These are phyloP conservation scores for Candida cerambycidarum DNA, from an alignment of 805 yeast species.

Conservation along the genomic window DNA sequence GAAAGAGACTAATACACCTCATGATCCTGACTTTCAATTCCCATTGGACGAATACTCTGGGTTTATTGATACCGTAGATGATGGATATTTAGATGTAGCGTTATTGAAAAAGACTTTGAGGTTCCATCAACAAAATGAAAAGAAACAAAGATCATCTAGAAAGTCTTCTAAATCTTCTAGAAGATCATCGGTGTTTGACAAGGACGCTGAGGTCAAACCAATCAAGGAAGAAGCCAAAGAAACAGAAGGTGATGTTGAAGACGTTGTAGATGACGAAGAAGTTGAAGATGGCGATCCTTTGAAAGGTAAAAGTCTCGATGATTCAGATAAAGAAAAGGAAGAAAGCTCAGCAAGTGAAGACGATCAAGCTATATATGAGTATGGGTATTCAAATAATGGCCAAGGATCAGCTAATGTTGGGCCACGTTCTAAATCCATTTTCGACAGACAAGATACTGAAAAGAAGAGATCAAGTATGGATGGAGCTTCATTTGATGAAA, in stretches of 20 bases:
- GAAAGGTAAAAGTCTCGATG: slow-evolving; percentile 14
- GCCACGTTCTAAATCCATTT: slow-evolving; percentile 36
- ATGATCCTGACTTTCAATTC: slow-evolving; percentile 27
- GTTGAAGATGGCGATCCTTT: neutral
- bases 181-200: slow-evolving; percentile 12
- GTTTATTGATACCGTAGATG: slow-evolving; percentile 60
- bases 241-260: slow-evolving; percentile 3
- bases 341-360: slow-evolving; percentile 28
- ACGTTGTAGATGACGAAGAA: neutral
- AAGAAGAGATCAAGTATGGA: slow-evolving; percentile 18
- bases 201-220: neutral
- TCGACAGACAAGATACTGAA: slow-evolving; percentile 27
- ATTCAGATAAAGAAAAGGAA: slow-evolving; percentile 19
- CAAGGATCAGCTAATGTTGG: slow-evolving; percentile 21
- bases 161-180: slow-evolving; percentile 10
- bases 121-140: slow-evolving; percentile 15
- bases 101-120: slow-evolving; percentile 49
- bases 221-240: slow-evolving; percentile 1
- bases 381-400: slow-evolving; percentile 31
- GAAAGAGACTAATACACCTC: slow-evolving; percentile 22
- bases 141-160: slow-evolving; percentile 1
- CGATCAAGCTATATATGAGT: slow-evolving; percentile 22
- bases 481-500: slow-evolving; percentile 15
- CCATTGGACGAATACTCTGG: slow-evolving; percentile 54
- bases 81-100: slow-evolving; percentile 60